A percentile compares a stretch with the other conserved stretches of the same genome.
Conservation (phyloP, 2,329 filamentous ascomycete genomes). For the Microcera coccophila region DNA sequence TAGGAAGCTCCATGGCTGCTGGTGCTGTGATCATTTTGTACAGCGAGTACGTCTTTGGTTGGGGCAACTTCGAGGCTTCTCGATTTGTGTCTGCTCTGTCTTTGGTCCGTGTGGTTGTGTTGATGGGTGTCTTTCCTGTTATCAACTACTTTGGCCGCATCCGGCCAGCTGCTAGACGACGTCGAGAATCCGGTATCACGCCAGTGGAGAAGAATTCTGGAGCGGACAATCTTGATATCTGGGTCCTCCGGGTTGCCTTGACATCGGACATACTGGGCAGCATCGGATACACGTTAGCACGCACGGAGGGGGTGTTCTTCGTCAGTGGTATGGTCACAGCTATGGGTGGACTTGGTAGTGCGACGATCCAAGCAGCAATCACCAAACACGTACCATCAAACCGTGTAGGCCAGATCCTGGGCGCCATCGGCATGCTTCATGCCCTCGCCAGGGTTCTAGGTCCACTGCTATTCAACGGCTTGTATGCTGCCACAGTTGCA, state of each 20-base stretch:
- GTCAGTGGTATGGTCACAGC: slow-evolving; percentile 68
- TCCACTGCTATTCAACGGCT: slow-evolving; percentile 77
- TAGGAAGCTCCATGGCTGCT: slow-evolving; percentile 76
- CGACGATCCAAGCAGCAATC: slow-evolving; percentile 76
- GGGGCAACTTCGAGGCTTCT: slow-evolving; percentile 77
- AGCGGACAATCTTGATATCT: slow-evolving; percentile 73
- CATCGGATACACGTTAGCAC: slow-evolving; percentile 67
- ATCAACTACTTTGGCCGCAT: slow-evolving; percentile 71
- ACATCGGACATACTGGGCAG: slow-evolving; percentile 73
- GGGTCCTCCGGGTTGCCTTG: slow-evolving; percentile 70
- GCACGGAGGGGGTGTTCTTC: slow-evolving; percentile 62
- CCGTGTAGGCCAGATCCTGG: slow-evolving; percentile 79
- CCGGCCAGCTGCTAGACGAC: slow-evolving; percentile 44
- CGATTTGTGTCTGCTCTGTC: slow-evolving; percentile 79
- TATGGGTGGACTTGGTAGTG: slow-evolving; percentile 78
- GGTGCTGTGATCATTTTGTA: slow-evolving; percentile 83
- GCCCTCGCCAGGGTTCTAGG: slow-evolving; percentile 74
- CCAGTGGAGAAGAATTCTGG: slow-evolving; percentile 56
- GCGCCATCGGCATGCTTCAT: slow-evolving; percentile 81
- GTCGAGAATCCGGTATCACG: slow-evolving; percentile 34
- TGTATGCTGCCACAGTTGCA: slow-evolving; percentile 79
- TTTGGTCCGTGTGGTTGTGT: slow-evolving; percentile 66
- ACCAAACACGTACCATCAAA: slow-evolving; percentile 89
- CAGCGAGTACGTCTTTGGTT: slow-evolving; percentile 72
- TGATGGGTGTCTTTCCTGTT: slow-evolving; percentile 71